Conservation (phyloP, 768 basidiomycete species). For the Postia placenta region DNA sequence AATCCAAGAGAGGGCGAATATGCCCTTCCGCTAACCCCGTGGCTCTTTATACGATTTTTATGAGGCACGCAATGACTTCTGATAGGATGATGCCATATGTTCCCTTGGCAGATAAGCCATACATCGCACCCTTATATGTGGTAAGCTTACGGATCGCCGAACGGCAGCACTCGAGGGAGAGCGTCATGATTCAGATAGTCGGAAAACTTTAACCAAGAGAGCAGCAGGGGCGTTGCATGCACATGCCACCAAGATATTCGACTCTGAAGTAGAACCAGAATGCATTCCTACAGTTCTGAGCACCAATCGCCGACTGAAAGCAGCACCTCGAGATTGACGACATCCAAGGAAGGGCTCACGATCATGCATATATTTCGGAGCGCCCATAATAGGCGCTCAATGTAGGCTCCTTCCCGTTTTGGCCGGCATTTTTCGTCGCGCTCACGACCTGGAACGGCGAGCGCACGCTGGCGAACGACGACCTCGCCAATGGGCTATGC, state of each 20-base stretch:
- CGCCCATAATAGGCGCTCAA: not conserved
- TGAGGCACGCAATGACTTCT: not conserved
- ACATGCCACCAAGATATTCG: too few species aligned
- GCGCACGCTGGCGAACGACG: conserved; percentile 18
- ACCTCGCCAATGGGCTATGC: conserved; percentile 48
- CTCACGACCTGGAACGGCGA: conserved; percentile 7
- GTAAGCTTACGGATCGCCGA: not conserved
- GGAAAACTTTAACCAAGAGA: too few species aligned
- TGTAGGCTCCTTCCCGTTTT: not conserved
- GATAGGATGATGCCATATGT: not conserved
- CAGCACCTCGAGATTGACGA: too few species aligned
- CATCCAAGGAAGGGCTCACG: too few species aligned
- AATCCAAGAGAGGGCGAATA: not conserved
- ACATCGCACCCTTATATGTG: not conserved
- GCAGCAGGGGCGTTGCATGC: too few species aligned
- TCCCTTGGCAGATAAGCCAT: not conserved
- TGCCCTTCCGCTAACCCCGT: not conserved
- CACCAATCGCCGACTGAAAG: too few species aligned
- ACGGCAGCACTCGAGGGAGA: too few species aligned
- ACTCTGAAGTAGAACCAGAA: too few species aligned
- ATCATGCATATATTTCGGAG: too few species aligned
- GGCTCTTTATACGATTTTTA: not conserved
- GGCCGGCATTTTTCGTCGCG: conserved; percentile 8
- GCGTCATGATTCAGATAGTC: too few species aligned
- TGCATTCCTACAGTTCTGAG: too few species aligned